Evolutionary conservation across 2,329 filamentous ascomycete species (phyloP).

Genomic region (Paecilomyces sp.): DNA sequence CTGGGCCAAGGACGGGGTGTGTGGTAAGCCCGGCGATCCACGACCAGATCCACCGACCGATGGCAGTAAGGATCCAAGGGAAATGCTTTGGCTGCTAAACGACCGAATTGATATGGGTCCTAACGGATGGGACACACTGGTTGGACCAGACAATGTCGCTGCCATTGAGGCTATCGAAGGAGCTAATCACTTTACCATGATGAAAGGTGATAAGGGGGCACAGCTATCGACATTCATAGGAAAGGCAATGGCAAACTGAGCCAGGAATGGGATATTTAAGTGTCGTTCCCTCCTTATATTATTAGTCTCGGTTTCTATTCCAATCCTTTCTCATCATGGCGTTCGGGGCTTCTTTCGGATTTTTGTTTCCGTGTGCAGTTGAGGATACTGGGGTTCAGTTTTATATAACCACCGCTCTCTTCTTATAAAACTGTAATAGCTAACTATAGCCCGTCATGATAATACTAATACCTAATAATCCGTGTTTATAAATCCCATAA

Average conservation of each 20-base stretch:
- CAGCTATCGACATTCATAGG: slow-evolving; percentile 7
- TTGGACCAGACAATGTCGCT: slow-evolving; percentile 30
- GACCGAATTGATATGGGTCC: slow-evolving; percentile 41
- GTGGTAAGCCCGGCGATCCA: slow-evolving; percentile 33
- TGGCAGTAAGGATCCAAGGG: slow-evolving; percentile 35
- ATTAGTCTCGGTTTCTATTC: neutral
- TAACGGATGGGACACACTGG: slow-evolving; percentile 41
- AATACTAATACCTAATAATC: neutral
- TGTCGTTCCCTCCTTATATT: neutral
- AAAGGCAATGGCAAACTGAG: slow-evolving; percentile 2
- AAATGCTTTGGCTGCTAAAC: slow-evolving; percentile 44
- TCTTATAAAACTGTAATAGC: neutral
- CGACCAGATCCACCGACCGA: slow-evolving; percentile 32
- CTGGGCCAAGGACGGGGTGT: slow-evolving; percentile 44
- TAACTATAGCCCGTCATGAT: neutral
- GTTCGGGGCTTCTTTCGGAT: neutral
- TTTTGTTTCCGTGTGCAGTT: neutral
- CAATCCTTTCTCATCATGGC: neutral
- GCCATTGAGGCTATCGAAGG: slow-evolving; percentile 24
- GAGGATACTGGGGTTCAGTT: neutral
- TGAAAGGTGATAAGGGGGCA: slow-evolving; percentile 7
- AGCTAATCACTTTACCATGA: slow-evolving; percentile 28
- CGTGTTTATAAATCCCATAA: no score
- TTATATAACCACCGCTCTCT: neutral
- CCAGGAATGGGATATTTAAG: neutral